phyloP scores from a whole-genome alignment of 73 alveolate genomes.

The Tetrahymena borealis region DNA sequence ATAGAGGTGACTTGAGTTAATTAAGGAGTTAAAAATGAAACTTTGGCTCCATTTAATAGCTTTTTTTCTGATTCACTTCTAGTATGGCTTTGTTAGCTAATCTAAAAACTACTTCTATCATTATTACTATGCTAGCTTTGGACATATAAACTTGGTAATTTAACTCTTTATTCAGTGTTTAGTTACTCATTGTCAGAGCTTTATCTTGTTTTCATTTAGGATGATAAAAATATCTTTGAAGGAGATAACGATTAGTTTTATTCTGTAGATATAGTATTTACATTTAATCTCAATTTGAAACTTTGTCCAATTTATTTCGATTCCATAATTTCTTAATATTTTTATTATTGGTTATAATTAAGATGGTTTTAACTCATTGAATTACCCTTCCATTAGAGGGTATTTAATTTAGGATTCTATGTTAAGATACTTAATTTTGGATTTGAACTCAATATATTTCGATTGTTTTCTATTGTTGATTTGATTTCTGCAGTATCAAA shows the following conservation, averaged over 20 bases:
- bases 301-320: no score
- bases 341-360: no score
- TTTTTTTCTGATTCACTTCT: not conserved
- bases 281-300: no score
- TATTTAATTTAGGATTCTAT: no score
- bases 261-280: no score
- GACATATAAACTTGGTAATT: not conserved
- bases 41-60: not conserved
- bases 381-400: no score
- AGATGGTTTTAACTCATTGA: no score
- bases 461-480: not conserved
- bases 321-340: no score
- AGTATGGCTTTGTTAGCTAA: not conserved
- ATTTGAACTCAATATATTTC: not conserved
- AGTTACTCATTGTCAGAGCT: not conserved
- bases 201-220: not conserved
- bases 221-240: not conserved
- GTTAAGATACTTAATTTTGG: not conserved
- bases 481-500: not conserved
- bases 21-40: not conserved
- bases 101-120: not conserved
- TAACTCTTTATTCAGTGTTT: not conserved
- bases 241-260: no score
- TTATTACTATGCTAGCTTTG: not conserved
- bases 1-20: not conserved